Base-by-base conservation (phyloP, 371 early-diverging fungal genomes). In the Apophysomyces ossiformis region DNA sequence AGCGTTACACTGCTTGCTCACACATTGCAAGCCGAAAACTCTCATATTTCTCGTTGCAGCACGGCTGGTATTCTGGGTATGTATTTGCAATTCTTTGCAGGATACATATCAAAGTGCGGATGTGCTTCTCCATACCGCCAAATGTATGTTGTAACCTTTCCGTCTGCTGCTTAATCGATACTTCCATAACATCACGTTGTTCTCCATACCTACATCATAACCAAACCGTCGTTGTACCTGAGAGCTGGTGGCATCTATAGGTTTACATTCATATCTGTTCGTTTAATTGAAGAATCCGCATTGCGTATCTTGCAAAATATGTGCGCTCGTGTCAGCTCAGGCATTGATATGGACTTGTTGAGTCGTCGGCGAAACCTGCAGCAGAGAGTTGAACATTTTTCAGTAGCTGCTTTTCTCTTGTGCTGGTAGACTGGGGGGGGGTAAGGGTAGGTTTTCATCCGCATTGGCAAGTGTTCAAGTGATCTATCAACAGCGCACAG, bases 331-430 rank as follows among this genome's bases (percentile, higher is more conserved):
- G 26, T 38, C 26, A 5, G 36, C 39, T 59, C 41, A 38, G 16
- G 5, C 59, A 1, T 59, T 38, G 59, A 59, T 58, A 36, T 35
- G 36, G 15, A 58, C 58, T 58, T 58, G 58, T 58, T 58, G 38
- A 58, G 2, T 36, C 3, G 36, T 58, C 58, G 26, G 36, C 58
- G 36, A 58, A 58, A 35, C 58, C 7, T 32, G 58, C 58, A 35
- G 36, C 15, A 35, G 4, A 58, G 36, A 58, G 15, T 58, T 41
- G 35, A 58, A 15, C 15, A 37, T 58, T 5, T 5, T 58, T 35
- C 58, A 58, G 26, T 26, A 58, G 58, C 58, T 58, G 35, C 35
- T 58, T 58, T 58, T 58, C 58, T 7, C 58, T 58, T 58, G 15
- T 58, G 58, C 35, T 58, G 58, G 6, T 58, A n/a, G 58, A 3